Base-by-base conservation (phyloP, 768 basidiomycete species). In the Mycena belliarum region DNA sequence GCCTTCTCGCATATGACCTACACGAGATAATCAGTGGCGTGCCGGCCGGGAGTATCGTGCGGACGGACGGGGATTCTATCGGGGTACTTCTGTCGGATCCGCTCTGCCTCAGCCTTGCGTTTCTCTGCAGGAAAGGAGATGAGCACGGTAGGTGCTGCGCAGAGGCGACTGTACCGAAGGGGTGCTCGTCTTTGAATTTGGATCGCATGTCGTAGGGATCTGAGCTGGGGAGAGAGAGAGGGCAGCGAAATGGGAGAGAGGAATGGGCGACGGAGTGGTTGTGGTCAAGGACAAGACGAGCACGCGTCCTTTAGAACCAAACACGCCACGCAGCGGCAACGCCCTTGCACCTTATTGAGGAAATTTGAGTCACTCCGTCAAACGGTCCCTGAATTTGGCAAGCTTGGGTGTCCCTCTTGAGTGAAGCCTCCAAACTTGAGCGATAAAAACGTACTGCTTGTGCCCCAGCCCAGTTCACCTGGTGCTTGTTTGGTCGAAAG, bases 1-100 rank as follows among this genome's bases (percentile, higher is more conserved):
- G 94, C 95, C 79, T 97, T 98, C 84, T 99, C 97, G 77, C 97
- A 99, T 76, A 99, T 99, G 55, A 99, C 96, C 95, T 98, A 65
- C 18, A 12, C 61, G 47, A 56, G 57, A 66, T 61, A 59, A 49
- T 62, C 49, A 60, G 40, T 42, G 59, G 40, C 59, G 58, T 33
- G 47, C 23, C 28, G 43, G 49, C 23, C 45, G 15, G 4, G 48
- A 25, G 23, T 29, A 56, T 24, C 44, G 60, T 63, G 51, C 40
- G 20, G n/a, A 84, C 93, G 66, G 59, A 98, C 96, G 38, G 96
- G 96, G 71, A 98, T 98, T 61, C 96, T 88, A 80, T 98, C 97
- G 29, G 91, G 91, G 71, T 99, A 99, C 81, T 99, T 99, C 84
- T 95, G 92, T 63, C 96, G 82, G 69, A 98, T 98, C 56, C 96